Base-by-base conservation (phyloP, 129 eudicot species). In the Flaveria linearis region DNA sequence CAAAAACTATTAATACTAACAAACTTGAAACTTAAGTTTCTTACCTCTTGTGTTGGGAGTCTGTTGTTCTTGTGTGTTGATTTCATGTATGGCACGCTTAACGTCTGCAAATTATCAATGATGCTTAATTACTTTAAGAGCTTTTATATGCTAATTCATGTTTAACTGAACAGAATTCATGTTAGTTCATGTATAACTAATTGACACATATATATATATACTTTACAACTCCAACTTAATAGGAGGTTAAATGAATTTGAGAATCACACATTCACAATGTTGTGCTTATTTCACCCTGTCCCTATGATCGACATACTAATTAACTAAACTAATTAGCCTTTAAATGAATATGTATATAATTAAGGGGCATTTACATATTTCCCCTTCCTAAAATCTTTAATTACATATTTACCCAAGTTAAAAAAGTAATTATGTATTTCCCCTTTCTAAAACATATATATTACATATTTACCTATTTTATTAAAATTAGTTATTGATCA, bases 31-130 rank as follows among this genome's bases (percentile, higher is more conserved):
- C 8, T 9, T 9, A 11, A 15, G 6, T 28, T 63, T 71, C 89
- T 83, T 89, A 92, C 97, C 92, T 80, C 88, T 68, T 72, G 88
- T 26, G 67, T 71, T 20, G 83, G 72, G 60, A 78, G 73, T 47
- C 71, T 68, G 75, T 79, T 78, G 69, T 82, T 67, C 74, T 86
- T 87, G 64, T 82, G 81, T 50, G 96, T 67, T 76, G 90, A 80
- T 87, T 92, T 92, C 93, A 92, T 86, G 83, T 92, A 92, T 71
- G 97, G 97, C 42, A 92, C 97, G 18, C 93, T 92, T 49, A 92
- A 69, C 14, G 96, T 92, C 97, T 92, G 85, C 81, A 75, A 55
- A 69, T 4, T 41, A 9, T 71, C 26, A 58, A 2, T 13, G 15
- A 47, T 46, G 18, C 22, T 76, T 67, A 66, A 13, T 57, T 5